Conservation (phyloP, 768 basidiomycete genomes). For the Collybiopsis confluens region DNA sequence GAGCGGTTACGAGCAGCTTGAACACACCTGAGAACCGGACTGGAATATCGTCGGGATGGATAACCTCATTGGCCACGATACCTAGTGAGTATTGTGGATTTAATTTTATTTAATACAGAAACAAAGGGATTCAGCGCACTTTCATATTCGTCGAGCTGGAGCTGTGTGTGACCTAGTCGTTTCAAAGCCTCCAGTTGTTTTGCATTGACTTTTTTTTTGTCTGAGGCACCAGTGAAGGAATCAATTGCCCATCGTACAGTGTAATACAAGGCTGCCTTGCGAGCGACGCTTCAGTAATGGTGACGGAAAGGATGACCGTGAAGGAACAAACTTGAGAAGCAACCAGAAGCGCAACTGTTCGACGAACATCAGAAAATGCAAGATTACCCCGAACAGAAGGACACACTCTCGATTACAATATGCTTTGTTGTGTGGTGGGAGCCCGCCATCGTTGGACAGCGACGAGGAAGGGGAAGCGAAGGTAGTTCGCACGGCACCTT, state of each 20-base stretch:
- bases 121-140: slow-evolving; percentile 40
- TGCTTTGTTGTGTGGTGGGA: neutral
- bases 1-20: neutral
- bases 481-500: neutral
- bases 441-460: slow-evolving; percentile 1
- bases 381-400: too few relatives aligned
- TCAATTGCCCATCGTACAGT: slow-evolving; percentile 71
- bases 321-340: slow-evolving; percentile 45
- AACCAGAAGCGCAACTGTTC: slow-evolving; percentile 38
- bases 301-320: neutral
- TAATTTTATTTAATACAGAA: neutral
- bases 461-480: neutral
- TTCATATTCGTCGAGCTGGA: slow-evolving; percentile 91
- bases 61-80: slow-evolving; percentile 87
- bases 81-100: slow-evolving; percentile 34
- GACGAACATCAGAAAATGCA: neutral
- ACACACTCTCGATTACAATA: slow-evolving; percentile 2
- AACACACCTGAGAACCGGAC: slow-evolving; percentile 69
- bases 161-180: slow-evolving; percentile 62
- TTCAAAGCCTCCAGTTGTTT: slow-evolving; percentile 71
- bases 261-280: slow-evolving; percentile 76
- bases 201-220: slow-evolving; percentile 58
- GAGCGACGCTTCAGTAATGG: slow-evolving; percentile 4
- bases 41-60: slow-evolving; percentile 86
- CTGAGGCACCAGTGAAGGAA: slow-evolving; percentile 38